These are phyloP conservation scores for Sphagnum tenellum DNA, from an alignment of 225 moss, liverwort and hornwort species.

Conservation along the genomic window DNA sequence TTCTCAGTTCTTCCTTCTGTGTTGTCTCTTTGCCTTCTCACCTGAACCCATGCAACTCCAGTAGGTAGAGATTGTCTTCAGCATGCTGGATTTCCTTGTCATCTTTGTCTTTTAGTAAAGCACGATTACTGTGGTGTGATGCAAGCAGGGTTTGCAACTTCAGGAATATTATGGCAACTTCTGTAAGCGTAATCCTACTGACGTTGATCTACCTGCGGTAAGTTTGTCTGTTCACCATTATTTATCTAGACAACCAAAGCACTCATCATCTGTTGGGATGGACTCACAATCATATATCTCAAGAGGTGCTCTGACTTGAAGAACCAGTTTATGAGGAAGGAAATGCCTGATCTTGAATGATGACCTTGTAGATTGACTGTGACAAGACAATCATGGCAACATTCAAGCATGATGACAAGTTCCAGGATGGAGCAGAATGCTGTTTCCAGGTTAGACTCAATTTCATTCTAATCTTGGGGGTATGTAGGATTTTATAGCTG, in stretches of 20 bases:
- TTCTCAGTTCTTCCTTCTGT: background rate
- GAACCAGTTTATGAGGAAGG: too few relatives aligned
- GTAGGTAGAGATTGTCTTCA: too few relatives aligned
- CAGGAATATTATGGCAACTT: conserved; percentile 93
- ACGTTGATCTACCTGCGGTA: conserved; percentile 94
- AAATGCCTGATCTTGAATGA: too few relatives aligned
- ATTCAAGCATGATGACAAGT: conserved; percentile 97
- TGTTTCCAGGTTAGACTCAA: conserved; percentile 73
- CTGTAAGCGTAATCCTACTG: conserved; percentile 94
- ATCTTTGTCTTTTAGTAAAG: too few relatives aligned
- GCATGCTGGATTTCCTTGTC: too few relatives aligned
- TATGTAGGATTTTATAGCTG: background rate
- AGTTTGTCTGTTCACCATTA: conserved; percentile 4
- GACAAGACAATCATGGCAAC: conserved; percentile 98
- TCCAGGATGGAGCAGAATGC: conserved; percentile 92
- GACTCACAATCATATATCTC: background rate
- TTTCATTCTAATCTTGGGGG: background rate
- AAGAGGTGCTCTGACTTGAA: too few relatives aligned
- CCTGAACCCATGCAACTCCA: too few relatives aligned
- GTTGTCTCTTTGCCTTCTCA: background rate
- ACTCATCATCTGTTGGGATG: background rate
- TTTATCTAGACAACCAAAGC: background rate
- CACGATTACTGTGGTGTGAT: background rate
- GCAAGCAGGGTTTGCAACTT: conserved; percentile 78
- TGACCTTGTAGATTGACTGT: conserved; percentile 70